phyloP scores from a whole-genome alignment of 768 basidiomycete genomes.

The Tricholoma matsutake region DNA sequence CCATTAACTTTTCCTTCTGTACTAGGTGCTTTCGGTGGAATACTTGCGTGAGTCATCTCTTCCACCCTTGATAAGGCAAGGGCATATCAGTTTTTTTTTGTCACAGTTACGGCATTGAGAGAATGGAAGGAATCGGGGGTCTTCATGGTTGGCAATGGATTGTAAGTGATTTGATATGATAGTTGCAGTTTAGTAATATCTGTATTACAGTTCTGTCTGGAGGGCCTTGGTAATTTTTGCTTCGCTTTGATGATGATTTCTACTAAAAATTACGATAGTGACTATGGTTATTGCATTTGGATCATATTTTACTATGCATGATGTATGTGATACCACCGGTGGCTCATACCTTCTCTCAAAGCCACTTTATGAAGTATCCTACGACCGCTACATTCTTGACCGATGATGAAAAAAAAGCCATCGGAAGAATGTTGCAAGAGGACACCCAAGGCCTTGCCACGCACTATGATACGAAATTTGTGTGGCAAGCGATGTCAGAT shows the following conservation, averaged over 20 bases:
- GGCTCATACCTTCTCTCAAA: background rate
- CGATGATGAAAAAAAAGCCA: conserved; percentile 36
- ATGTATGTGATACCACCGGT: conserved; percentile 31
- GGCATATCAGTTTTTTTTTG: conserved; percentile 18
- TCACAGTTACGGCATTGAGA: conserved; percentile 41
- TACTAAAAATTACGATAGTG: conserved; percentile 5
- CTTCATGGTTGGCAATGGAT: conserved; percentile 50
- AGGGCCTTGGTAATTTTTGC: conserved; percentile 33
- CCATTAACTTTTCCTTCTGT: conserved; percentile 10
- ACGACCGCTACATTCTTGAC: conserved; percentile 56
- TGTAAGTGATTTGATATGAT: conserved; percentile 23
- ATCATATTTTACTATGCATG: conserved; percentile 53
- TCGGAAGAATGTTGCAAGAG: conserved; percentile 40
- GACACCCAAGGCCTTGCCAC: conserved; percentile 44
- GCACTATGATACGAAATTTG: conserved; percentile 41
- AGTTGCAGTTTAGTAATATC: background rate
- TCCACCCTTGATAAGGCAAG: background rate
- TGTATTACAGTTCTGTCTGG: conserved; percentile 38
- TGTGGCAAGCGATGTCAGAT: conserved; percentile 47
- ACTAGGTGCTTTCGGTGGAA: conserved; percentile 42
- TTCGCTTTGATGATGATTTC: background rate
- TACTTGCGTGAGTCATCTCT: conserved; percentile 39
- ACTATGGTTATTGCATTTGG: conserved; percentile 39
- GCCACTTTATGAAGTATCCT: conserved; percentile 39
- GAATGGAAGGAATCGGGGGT: conserved; percentile 39